A percentile compares a stretch with the other conserved stretches of the same genome.
These are phyloP conservation scores for Geotrichum bryndzae DNA, from an alignment of 1,139 yeast genomes.

Conservation along the genomic window DNA sequence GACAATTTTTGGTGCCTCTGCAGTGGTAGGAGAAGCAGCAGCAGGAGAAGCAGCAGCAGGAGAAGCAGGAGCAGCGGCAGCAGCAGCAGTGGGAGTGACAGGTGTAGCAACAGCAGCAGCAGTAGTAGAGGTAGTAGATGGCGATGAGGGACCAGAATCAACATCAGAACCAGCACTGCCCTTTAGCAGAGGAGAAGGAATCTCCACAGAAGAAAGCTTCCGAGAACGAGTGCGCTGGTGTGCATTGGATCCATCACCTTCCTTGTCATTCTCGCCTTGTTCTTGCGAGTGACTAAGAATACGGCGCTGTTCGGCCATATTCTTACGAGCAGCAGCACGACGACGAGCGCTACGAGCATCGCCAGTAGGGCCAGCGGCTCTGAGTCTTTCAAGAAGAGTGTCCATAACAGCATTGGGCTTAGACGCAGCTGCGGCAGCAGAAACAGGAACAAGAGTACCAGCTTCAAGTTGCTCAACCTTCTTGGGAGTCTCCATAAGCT, in stretches of 20 bases:
- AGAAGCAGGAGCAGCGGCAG: background rate
- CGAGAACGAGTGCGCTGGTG: background rate
- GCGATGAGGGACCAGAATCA: background rate
- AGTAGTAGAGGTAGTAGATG: background rate
- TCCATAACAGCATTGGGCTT: conserved; percentile 51
- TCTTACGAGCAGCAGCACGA: conserved; percentile 63
- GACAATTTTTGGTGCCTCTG: background rate
- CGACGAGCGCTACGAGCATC: conserved; percentile 78
- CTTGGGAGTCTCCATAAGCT: conserved; percentile 47
- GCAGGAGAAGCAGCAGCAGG: background rate
- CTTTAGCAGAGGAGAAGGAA: conserved; percentile 13
- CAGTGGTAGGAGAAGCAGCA: conserved; percentile 1
- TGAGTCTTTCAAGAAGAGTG: conserved; percentile 60
- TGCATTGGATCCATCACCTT: background rate
- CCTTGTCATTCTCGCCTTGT: background rate
- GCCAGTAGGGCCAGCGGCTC: conserved; percentile 66
- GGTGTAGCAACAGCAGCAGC: conserved; percentile 3
- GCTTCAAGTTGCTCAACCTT: conserved; percentile 28
- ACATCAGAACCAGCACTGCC: background rate
- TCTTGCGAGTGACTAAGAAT: conserved; percentile 15
- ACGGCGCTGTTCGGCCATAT: conserved; percentile 29
- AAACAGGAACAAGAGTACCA: conserved; percentile 24
- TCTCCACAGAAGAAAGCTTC: background rate
- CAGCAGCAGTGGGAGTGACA: background rate
- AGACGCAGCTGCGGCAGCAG: conserved; percentile 19